A percentile compares a stretch with the other conserved stretches of the same genome.
Evolutionary conservation across 305 asterid species (phyloP).

Genomic region (Caryopteris hybrid): DNA sequence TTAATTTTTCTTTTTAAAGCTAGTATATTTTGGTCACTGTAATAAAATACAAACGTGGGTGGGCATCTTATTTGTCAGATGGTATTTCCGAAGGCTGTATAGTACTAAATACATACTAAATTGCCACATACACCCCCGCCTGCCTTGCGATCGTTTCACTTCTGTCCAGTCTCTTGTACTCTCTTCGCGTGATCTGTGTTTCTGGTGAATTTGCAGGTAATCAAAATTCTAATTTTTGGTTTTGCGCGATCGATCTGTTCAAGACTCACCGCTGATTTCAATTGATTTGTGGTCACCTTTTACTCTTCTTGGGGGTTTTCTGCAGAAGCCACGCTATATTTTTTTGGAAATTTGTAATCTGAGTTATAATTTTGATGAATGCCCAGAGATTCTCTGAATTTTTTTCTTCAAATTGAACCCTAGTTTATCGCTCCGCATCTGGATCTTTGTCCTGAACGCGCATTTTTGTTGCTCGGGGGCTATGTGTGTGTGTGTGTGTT

Average conservation of each 20-base stretch:
- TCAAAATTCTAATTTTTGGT: neutral
- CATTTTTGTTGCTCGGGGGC: neutral
- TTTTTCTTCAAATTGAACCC: neutral
- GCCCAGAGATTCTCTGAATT: neutral
- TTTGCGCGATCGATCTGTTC: constrained; percentile 20
- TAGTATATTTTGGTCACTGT: too few species aligned
- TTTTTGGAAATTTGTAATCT: constrained; percentile 7
- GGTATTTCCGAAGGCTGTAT: too few species aligned
- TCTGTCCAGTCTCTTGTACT: constrained; percentile 11
- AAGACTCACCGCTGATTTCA: neutral
- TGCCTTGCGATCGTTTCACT: neutral
- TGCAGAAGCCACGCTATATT: neutral
- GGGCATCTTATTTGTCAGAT: too few species aligned
- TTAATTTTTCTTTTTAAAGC: too few species aligned
- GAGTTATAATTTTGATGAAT: neutral
- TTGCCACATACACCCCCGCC: too few species aligned
- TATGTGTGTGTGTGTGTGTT: too few species aligned
- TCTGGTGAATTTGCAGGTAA: constrained; percentile 28
- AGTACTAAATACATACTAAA: too few species aligned
- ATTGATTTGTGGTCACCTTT: neutral
- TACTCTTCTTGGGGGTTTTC: neutral
- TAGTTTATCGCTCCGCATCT: neutral
- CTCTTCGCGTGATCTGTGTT: constrained; percentile 30
- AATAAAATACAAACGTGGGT: too few species aligned
- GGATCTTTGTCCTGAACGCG: neutral